Evolutionary conservation across 1,139 yeast genomes (phyloP).

Genomic region (Pichia sp.): DNA sequence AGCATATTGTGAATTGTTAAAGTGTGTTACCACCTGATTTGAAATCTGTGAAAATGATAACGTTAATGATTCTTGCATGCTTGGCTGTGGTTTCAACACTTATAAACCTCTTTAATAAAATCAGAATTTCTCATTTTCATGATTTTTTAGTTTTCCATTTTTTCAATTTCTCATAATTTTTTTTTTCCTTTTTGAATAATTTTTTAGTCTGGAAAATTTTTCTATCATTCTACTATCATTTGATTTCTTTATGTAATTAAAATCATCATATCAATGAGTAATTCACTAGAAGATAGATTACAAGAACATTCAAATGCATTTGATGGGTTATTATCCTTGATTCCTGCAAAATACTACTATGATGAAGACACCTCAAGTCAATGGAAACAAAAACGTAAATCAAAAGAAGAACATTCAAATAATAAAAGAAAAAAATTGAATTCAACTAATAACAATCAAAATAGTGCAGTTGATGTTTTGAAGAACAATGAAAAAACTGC

Average conservation of each 20-base stretch:
- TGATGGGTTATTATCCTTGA: conserved; percentile 81
- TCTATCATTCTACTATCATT: no score
- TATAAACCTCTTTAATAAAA: no score
- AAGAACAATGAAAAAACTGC: conserved; percentile 51
- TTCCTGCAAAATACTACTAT: conserved; percentile 90
- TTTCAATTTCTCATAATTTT: no score
- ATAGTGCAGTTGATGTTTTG: conserved; percentile 64
- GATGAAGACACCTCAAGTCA: conserved; percentile 72
- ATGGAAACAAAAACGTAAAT: conserved; percentile 73
- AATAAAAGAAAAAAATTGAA: conserved; percentile 69
- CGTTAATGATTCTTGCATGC: conserved; percentile 34
- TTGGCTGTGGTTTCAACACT: no score
- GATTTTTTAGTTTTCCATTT: no score
- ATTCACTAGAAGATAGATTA: conserved; percentile 67
- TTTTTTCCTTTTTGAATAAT: no score
- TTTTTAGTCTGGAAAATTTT: no score
- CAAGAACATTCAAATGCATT: conserved; percentile 82
- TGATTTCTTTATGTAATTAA: no score
- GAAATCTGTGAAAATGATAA: conserved; percentile 66
- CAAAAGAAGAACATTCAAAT: conserved; percentile 56
- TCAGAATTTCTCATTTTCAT: no score
- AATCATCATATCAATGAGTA: no score
- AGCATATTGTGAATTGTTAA: conserved; percentile 72
- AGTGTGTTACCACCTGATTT: conserved; percentile 69
- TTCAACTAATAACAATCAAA: conserved; percentile 50